Evolutionary conservation across 176 grass and related monocot species (phyloP).

Genomic region (Juncus inflexus): DNA sequence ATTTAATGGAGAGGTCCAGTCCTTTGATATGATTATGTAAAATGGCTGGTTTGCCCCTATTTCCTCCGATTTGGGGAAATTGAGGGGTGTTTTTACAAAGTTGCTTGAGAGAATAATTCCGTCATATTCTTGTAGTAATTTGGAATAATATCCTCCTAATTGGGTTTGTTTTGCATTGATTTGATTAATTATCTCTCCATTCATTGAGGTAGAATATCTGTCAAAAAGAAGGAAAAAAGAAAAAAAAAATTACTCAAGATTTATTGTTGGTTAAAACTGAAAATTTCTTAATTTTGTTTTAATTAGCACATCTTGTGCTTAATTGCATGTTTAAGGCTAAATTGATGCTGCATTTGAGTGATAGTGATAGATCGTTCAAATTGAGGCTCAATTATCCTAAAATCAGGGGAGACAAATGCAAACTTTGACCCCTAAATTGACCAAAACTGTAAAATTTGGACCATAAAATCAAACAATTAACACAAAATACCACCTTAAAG

Average conservation of each 20-base stretch:
- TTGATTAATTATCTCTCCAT: slow-evolving; percentile 45
- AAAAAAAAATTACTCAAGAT: neutral
- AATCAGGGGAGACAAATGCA: no score
- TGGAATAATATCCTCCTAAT: slow-evolving; percentile 69
- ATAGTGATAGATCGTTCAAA: no score
- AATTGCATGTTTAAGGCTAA: neutral
- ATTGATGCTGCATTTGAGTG: neutral
- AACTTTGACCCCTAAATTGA: neutral
- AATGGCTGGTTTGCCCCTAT: slow-evolving; percentile 59
- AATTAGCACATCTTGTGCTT: neutral
- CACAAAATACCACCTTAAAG: slow-evolving; percentile 51
- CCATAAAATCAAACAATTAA: neutral
- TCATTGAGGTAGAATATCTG: slow-evolving; percentile 67
- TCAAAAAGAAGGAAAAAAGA: slow-evolving; percentile 7
- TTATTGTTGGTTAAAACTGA: neutral
- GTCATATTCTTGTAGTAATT: slow-evolving; percentile 74
- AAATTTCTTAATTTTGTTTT: neutral
- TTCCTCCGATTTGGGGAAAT: slow-evolving; percentile 53
- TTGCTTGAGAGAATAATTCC: slow-evolving; percentile 70
- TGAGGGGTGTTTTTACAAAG: slow-evolving; percentile 32
- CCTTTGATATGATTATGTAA: slow-evolving; percentile 55
- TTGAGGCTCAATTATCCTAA: no score
- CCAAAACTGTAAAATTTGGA: neutral
- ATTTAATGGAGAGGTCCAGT: slow-evolving; percentile 24
- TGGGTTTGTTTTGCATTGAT: slow-evolving; percentile 47